These are phyloP conservation scores for Chrysoporthe puriensis DNA, from an alignment of 2,329 filamentous ascomycete genomes.

Conservation along the genomic window DNA sequence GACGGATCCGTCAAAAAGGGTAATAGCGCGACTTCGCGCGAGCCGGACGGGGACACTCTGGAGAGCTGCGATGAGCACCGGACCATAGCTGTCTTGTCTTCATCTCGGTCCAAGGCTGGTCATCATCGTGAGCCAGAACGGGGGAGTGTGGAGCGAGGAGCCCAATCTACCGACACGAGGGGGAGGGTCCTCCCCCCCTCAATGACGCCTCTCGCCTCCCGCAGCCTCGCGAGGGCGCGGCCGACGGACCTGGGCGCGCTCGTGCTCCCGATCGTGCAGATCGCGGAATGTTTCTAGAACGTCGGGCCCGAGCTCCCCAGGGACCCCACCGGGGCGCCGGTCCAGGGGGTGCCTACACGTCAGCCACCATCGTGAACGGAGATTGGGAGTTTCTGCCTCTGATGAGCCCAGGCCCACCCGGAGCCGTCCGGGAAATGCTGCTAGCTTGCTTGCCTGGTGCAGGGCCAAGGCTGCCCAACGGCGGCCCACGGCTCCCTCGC, in stretches of 20 bases:
- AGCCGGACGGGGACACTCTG: background rate
- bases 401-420: constrained; percentile 5
- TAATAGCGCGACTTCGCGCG: background rate
- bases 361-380: constrained; percentile 9
- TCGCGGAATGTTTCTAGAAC: constrained; percentile 12
- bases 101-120: background rate
- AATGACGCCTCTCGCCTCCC: background rate
- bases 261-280: constrained; percentile 6
- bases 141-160: background rate
- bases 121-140: background rate
- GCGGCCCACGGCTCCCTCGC: background rate
- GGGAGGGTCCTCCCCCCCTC: too few relatives aligned
- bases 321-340: background rate
- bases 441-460: too few relatives aligned
- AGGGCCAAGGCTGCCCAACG: background rate
- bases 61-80: background rate
- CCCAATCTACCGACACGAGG: constrained; percentile 14
- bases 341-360: too few relatives aligned
- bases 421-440: background rate
- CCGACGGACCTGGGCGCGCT: background rate
- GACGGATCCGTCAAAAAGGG: background rate
- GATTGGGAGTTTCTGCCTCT: constrained; percentile 12
- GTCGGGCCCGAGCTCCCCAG: constrained; percentile 14
- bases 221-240: background rate
- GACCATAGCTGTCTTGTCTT: background rate